Percentiles rank a stretch among this genome's conserved stretches.
These are phyloP conservation scores for Casuarina glauca DNA, from an alignment of 306 rosid genomes.

Conservation along the genomic window DNA sequence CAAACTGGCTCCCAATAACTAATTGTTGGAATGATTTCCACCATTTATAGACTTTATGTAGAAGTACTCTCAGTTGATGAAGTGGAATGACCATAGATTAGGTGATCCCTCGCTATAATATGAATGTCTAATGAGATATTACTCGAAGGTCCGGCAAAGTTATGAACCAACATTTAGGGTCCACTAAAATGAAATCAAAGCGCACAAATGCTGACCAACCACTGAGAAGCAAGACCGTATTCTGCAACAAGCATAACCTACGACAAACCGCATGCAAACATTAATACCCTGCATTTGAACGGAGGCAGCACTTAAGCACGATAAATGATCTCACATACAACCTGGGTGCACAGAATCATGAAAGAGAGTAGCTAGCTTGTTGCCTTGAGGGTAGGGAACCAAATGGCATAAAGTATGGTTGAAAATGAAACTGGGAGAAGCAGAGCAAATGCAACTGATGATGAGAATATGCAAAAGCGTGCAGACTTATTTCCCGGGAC, in stretches of 20 bases:
- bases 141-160: background rate
- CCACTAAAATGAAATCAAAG: background rate
- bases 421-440: background rate
- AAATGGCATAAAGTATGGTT: background rate
- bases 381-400: background rate
- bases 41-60: background rate
- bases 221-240: background rate
- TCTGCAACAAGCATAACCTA: background rate
- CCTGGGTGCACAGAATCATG: background rate
- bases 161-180: background rate
- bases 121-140: background rate
- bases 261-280: background rate
- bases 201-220: background rate
- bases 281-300: background rate
- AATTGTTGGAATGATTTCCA: conserved; percentile 5
- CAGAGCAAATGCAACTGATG: background rate
- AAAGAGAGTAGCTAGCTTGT: background rate
- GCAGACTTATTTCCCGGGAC: background rate
- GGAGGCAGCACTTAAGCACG: background rate
- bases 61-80: background rate
- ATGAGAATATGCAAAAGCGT: background rate
- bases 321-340: background rate
- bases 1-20: background rate
- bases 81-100: background rate
- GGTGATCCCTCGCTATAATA: background rate